Percentiles rank a stretch among this genome's conserved stretches.
These are phyloP conservation scores for Vinca minor DNA, from an alignment of 257 asterid genomes.

Conservation along the genomic window DNA sequence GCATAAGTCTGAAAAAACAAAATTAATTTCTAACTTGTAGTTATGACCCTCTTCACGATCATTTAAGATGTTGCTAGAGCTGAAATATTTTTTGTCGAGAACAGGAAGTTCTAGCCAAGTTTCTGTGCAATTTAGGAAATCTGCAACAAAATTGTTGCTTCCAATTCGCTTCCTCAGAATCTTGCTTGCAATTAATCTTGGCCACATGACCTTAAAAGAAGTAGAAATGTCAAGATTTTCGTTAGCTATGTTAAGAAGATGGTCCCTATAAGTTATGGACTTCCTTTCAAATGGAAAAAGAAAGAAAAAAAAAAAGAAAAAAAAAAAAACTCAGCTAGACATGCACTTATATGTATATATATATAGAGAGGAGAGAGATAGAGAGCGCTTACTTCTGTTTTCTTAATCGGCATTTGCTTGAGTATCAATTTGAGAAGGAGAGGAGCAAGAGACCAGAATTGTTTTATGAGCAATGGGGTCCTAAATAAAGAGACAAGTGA, in stretches of 20 bases:
- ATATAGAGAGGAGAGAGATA: neutral
- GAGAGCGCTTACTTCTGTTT: constrained; percentile 34
- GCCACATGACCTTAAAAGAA: constrained; percentile 44
- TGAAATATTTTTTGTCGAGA: constrained; percentile 20
- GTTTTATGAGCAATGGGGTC: neutral
- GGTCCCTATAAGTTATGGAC: neutral
- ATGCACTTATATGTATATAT: constrained; percentile 8
- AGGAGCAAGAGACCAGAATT: constrained; percentile 6
- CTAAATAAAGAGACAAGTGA: constrained; percentile 2
- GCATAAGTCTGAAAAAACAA: neutral
- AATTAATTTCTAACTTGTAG: constrained; percentile 27
- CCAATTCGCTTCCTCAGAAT: constrained; percentile 38
- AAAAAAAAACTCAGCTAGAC: no score
- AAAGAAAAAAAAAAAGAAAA: no score
- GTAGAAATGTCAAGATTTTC: neutral
- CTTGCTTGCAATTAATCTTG: constrained; percentile 54
- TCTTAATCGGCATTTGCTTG: constrained; percentile 24
- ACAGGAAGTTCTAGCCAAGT: constrained; percentile 19
- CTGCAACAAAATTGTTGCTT: constrained; percentile 46
- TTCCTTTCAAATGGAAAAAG: neutral
- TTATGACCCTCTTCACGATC: constrained; percentile 15
- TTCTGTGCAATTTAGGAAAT: constrained; percentile 29
- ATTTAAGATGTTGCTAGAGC: constrained; percentile 15
- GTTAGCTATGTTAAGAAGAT: neutral
- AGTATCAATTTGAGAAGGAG: neutral